Evolutionary conservation across 306 rosid species (phyloP).

Genomic region (Acacia acuminata): DNA sequence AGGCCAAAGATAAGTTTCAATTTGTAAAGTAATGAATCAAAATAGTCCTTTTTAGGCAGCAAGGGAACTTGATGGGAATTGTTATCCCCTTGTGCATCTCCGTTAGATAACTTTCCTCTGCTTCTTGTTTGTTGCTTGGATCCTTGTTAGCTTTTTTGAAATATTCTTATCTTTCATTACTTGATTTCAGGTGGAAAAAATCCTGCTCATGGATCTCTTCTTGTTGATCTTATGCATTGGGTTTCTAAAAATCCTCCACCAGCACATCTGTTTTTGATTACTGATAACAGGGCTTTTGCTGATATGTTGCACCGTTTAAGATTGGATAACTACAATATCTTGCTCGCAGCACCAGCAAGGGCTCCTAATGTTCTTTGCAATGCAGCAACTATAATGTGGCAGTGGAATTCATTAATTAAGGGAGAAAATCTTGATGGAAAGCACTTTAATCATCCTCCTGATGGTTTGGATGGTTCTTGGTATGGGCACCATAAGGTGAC

Average conservation of each 20-base stretch:
- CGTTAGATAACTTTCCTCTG: conserved; percentile 3
- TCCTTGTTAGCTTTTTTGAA: conserved; percentile 14
- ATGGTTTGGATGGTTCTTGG: conserved; percentile 77
- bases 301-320: conserved; percentile 71
- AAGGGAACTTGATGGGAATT: background rate
- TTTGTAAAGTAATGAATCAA: background rate
- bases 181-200: conserved; percentile 78
- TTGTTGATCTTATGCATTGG: conserved; percentile 82
- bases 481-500: conserved; percentile 65
- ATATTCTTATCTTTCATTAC: background rate
- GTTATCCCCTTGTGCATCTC: background rate
- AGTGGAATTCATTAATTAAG: conserved; percentile 68
- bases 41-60: background rate
- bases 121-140: conserved; percentile 4
- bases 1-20: conserved; percentile 3
- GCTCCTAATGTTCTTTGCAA: conserved; percentile 68
- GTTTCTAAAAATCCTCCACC: conserved; percentile 97
- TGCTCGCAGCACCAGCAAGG: conserved; percentile 61
- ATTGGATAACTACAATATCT: conserved; percentile 85
- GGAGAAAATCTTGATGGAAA: conserved; percentile 72
- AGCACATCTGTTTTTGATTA: conserved; percentile 85
- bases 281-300: conserved; percentile 80
- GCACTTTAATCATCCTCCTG: conserved; percentile 81
- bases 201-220: conserved; percentile 81
- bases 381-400: conserved; percentile 95